Percentiles rank a stretch among this genome's conserved stretches.
phyloP scores from a whole-genome alignment of 2,329 filamentous ascomycete genomes.

The Ophiostoma fasciatum region DNA sequence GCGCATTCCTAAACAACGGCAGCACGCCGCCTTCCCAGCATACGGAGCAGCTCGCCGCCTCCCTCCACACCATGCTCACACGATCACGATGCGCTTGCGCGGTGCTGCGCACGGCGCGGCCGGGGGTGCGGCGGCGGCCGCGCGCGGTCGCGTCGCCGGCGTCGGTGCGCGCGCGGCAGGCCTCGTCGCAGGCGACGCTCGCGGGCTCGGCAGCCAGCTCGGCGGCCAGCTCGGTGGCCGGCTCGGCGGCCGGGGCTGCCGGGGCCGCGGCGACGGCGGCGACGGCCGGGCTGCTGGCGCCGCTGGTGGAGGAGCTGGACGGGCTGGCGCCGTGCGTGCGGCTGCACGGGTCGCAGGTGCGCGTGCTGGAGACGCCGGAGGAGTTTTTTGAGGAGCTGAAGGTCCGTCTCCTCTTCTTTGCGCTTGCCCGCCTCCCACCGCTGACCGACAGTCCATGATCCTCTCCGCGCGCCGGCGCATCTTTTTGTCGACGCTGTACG shows the following conservation, averaged over 20 bases:
- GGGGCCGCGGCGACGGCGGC: background rate
- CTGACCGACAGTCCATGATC: slow-evolving; percentile 53
- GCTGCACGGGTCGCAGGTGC: slow-evolving; percentile 64
- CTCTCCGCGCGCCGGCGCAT: slow-evolving; percentile 61
- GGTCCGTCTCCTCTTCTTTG: slow-evolving; percentile 29
- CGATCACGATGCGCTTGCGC: too few species aligned
- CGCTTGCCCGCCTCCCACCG: background rate
- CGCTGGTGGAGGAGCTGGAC: slow-evolving; percentile 61
- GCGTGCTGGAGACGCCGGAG: slow-evolving; percentile 63
- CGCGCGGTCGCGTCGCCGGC: too few species aligned
- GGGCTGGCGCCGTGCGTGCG: slow-evolving; percentile 83
- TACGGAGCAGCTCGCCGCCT: too few species aligned
- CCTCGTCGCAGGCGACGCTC: too few species aligned
- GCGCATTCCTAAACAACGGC: too few species aligned
- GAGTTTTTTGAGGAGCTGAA: slow-evolving; percentile 89
- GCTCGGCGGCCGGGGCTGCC: background rate
- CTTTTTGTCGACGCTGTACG: slow-evolving; percentile 92
- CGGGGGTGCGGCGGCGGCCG: too few species aligned
- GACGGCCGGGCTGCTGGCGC: slow-evolving; percentile 25
- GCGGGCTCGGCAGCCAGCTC: too few species aligned
- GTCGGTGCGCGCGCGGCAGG: too few species aligned
- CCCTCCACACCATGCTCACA: too few species aligned
- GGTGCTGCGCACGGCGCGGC: too few species aligned
- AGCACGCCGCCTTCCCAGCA: too few species aligned
- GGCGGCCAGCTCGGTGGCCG: background rate